phyloP scores from a whole-genome alignment of 2,329 filamentous ascomycete genomes.

The Sordariomycetes sp. region DNA sequence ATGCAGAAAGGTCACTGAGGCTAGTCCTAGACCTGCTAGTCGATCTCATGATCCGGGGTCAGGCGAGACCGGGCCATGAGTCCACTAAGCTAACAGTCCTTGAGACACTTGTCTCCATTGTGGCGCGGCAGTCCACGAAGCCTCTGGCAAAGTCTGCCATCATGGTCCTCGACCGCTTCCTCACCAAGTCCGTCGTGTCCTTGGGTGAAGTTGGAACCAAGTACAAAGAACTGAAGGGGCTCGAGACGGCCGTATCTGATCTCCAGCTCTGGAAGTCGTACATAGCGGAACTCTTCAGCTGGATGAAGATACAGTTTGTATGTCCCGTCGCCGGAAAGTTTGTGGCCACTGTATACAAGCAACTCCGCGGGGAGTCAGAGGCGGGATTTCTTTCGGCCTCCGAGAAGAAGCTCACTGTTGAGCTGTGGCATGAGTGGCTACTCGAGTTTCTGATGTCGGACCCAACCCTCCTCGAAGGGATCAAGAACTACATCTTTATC shows the following conservation, averaged over 20 bases:
- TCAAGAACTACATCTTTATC: constrained; percentile 52
- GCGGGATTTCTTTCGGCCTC: constrained; percentile 7
- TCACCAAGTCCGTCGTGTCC: constrained; percentile 45
- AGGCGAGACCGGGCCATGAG: constrained; percentile 20
- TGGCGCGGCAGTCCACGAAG: constrained; percentile 45
- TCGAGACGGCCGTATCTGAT: constrained; percentile 15
- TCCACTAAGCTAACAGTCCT: constrained; percentile 31
- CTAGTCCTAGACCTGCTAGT: constrained; percentile 46
- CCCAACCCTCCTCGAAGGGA: constrained; percentile 40
- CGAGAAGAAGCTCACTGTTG: constrained; percentile 18
- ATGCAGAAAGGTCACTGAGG: constrained; percentile 50
- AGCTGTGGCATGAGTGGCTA: constrained; percentile 43
- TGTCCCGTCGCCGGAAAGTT: constrained; percentile 48
- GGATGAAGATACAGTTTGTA: constrained; percentile 43
- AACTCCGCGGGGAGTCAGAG: constrained; percentile 21
- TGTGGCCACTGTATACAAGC: constrained; percentile 41
- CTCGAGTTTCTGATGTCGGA: constrained; percentile 33
- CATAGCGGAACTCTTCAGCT: constrained; percentile 33
- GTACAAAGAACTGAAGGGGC: constrained; percentile 21
- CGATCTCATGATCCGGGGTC: constrained; percentile 35
- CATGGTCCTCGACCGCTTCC: constrained; percentile 51
- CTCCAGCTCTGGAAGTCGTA: constrained; percentile 36
- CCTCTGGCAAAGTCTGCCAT: constrained; percentile 58
- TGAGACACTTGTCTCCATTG: constrained; percentile 40
- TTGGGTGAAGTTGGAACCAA: constrained; percentile 27